Percentiles rank a stretch among this genome's conserved stretches.
Evolutionary conservation across 371 early-diverging fungal genomes (phyloP).

Genomic region (Lichtheimia corymbifera): DNA sequence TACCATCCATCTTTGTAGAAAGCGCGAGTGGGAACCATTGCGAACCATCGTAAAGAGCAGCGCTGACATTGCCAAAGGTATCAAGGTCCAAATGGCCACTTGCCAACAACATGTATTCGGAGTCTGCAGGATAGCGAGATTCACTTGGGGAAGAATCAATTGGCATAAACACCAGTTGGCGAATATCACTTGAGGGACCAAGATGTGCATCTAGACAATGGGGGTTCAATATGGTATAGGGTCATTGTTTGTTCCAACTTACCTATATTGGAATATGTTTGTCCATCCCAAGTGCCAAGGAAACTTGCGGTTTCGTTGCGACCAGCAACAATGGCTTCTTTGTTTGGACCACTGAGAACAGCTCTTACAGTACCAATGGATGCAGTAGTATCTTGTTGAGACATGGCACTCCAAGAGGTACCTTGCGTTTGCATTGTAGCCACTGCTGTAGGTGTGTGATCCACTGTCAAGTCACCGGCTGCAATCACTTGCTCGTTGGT

Average conservation of each 20-base stretch:
- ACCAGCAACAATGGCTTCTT: conserved; percentile 32
- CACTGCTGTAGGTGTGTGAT: conserved; percentile 27
- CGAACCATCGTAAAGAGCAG: conserved; percentile 65
- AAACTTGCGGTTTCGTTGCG: conserved; percentile 13
- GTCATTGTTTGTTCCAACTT: not conserved
- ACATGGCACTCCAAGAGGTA: conserved; percentile 33
- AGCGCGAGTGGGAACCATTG: conserved; percentile 67
- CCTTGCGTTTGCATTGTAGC: conserved; percentile 28
- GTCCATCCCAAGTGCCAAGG: conserved; percentile 23
- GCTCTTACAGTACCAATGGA: conserved; percentile 25
- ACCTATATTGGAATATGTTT: conserved; percentile 18
- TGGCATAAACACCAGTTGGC: conserved; percentile 40
- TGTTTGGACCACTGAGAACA: conserved; percentile 22
- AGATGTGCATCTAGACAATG: conserved; percentile 15
- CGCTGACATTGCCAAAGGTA: conserved; percentile 46
- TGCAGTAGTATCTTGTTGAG: conserved; percentile 1
- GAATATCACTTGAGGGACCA: conserved; percentile 19
- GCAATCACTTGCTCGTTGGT: conserved; percentile 13
- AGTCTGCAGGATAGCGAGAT: conserved; percentile 27
- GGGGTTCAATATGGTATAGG: not conserved
- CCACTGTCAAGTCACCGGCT: conserved; percentile 24
- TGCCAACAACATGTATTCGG: conserved; percentile 46
- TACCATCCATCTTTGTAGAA: conserved; percentile 35
- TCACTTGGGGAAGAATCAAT: conserved; percentile 13
- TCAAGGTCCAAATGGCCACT: conserved; percentile 53